Percentiles rank a stretch among this genome's conserved stretches.
Evolutionary conservation across 768 basidiomycete species (phyloP).

Genomic region (Naematelia encephala): DNA sequence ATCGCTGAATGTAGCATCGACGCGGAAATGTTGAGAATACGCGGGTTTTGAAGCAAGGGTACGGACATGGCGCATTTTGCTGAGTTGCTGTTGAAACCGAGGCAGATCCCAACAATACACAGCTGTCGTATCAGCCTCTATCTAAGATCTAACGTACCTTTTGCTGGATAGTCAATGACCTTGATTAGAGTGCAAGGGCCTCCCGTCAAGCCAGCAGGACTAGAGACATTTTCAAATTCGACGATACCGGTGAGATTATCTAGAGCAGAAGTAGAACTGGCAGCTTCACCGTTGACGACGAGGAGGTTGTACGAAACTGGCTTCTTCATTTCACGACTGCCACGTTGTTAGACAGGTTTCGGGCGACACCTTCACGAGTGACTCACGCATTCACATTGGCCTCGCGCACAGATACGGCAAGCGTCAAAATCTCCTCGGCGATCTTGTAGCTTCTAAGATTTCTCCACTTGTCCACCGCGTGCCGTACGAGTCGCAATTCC

Average conservation of each 20-base stretch:
- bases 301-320: constrained; percentile 89
- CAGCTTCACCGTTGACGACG: constrained; percentile 76
- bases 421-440: constrained; percentile 81
- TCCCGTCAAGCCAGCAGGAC: constrained; percentile 66
- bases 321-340: constrained; percentile 80
- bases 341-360: constrained; percentile 4
- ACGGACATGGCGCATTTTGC: constrained; percentile 88
- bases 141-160: constrained; percentile 23
- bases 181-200: constrained; percentile 86
- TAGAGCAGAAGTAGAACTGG: constrained; percentile 73
- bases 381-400: constrained; percentile 70
- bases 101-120: constrained; percentile 90
- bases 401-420: constrained; percentile 84
- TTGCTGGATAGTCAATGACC: constrained; percentile 81
- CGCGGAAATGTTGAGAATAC: constrained; percentile 89
- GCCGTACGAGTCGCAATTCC: constrained; percentile 76
- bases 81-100: constrained; percentile 79
- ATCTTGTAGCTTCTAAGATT: constrained; percentile 80
- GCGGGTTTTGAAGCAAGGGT: constrained; percentile 87
- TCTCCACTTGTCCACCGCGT: constrained; percentile 81
- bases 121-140: constrained; percentile 54
- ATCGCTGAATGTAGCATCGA: constrained; percentile 89
- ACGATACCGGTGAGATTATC: constrained; percentile 82
- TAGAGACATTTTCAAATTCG: constrained; percentile 89
- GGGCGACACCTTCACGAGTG: constrained; percentile 8